These are phyloP conservation scores for Immersiella caudata DNA, from an alignment of 495 filamentous ascomycete species.

Conservation along the genomic window DNA sequence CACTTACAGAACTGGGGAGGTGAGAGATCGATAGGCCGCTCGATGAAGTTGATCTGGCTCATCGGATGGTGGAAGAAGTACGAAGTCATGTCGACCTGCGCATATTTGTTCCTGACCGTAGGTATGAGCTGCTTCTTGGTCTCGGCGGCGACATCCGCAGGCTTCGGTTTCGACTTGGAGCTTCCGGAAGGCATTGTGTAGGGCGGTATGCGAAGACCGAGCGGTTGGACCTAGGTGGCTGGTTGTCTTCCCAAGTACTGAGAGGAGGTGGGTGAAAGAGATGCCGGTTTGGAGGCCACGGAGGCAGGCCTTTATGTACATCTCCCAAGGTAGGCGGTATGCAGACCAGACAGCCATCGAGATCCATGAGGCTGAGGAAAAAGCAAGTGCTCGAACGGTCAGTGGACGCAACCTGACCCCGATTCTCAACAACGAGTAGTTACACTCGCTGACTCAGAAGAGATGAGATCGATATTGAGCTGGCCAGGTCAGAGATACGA, in stretches of 20 bases:
- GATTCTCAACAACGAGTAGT: constrained; percentile 1
- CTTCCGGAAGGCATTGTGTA: constrained; percentile 54
- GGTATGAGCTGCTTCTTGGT: constrained; percentile 67
- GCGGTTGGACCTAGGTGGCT: background rate
- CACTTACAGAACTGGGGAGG: constrained; percentile 48
- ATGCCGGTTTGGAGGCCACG: background rate
- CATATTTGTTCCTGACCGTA: constrained; percentile 55
- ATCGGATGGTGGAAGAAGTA: constrained; percentile 52
- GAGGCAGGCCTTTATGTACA: constrained; percentile 3
- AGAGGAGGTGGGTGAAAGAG: background rate
- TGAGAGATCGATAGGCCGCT: constrained; percentile 34
- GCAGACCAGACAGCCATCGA: background rate
- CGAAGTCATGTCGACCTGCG: constrained; percentile 50
- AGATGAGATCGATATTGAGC: constrained; percentile 17
- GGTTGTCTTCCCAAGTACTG: background rate
- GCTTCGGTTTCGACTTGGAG: constrained; percentile 53
- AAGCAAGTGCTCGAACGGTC: background rate
- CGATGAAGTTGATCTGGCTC: constrained; percentile 41
- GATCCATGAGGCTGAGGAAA: constrained; percentile 5
- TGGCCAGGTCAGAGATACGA: background rate
- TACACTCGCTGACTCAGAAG: constrained; percentile 6
- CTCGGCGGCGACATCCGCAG: constrained; percentile 70
- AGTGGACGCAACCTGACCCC: background rate
- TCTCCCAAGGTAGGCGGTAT: no score
- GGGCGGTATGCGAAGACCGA: background rate